Evolutionary conservation across 176 grass and related monocot species (phyloP).

Genomic region (Avena atlantica): DNA sequence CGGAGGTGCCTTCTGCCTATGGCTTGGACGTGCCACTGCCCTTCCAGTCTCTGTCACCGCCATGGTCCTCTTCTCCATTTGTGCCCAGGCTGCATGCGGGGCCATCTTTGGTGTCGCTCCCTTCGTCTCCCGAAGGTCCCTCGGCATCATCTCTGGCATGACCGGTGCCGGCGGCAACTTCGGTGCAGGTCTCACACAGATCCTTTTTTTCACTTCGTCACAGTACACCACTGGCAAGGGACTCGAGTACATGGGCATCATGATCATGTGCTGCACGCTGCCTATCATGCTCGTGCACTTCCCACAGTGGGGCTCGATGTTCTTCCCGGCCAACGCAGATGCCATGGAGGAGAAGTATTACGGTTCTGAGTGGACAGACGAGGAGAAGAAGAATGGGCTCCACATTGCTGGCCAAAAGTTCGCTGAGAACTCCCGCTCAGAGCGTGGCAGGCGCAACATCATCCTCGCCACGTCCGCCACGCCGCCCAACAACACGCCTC

Average conservation of each 20-base stretch:
- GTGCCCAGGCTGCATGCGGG: conserved; percentile 81
- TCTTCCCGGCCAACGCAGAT: not conserved
- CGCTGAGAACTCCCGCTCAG: not conserved
- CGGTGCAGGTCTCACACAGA: not conserved
- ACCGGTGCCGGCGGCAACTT: not conserved
- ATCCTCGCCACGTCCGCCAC: not conserved
- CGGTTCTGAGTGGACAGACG: not conserved
- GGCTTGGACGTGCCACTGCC: conserved; percentile 25
- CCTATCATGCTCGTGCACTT: not conserved
- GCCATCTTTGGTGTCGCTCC: conserved; percentile 80
- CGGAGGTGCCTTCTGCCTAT: conserved; percentile 55
- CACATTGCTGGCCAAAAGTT: not conserved
- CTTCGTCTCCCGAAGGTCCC: conserved; percentile 61
- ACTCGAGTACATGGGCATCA: conserved; percentile 18
- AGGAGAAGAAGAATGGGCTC: not conserved
- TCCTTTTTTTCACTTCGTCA: not conserved
- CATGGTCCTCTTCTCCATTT: conserved; percentile 87
- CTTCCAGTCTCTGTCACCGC: conserved; percentile 57
- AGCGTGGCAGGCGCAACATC: not conserved
- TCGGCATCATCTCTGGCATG: not conserved
- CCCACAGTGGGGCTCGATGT: not conserved
- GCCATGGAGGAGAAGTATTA: not conserved
- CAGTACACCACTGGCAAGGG: not conserved
- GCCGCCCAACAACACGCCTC: not conserved
- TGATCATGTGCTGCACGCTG: conserved; percentile 1